Evolutionary conservation across 176 grass and related monocot species (phyloP).

Genomic region (Raddia distichophylla): DNA sequence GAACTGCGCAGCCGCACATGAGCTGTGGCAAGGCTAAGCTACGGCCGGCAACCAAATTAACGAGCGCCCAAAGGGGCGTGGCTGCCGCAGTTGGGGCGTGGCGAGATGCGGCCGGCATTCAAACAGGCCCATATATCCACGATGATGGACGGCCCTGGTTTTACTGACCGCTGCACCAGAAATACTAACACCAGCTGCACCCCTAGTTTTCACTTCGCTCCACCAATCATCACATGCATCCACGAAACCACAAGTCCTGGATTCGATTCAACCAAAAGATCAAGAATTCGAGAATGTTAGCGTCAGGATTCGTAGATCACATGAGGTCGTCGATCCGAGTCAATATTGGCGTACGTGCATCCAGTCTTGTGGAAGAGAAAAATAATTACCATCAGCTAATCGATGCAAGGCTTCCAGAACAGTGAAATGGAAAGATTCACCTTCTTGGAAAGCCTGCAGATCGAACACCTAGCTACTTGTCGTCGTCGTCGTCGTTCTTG

Average conservation of each 20-base stretch:
- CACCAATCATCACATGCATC: background rate
- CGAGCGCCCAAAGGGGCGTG: too few species aligned
- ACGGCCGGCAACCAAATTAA: too few species aligned
- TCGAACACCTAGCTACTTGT: background rate
- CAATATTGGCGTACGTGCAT: conserved; percentile 26
- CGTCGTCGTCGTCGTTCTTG: background rate
- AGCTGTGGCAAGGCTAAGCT: too few species aligned
- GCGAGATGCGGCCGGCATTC: too few species aligned
- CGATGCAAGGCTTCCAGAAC: conserved; percentile 31
- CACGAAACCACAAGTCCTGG: background rate
- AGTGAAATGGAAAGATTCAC: background rate
- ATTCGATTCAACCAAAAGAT: background rate
- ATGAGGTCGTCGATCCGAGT: background rate
- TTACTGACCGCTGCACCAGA: background rate
- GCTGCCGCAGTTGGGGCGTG: too few species aligned
- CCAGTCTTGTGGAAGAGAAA: background rate
- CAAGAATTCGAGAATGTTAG: background rate
- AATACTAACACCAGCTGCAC: too few species aligned
- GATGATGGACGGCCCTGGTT: background rate
- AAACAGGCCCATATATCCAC: background rate
- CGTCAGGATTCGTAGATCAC: background rate
- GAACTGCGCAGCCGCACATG: too few species aligned
- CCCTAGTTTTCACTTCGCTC: too few species aligned
- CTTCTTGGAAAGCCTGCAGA: conserved; percentile 1
- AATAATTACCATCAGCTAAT: too few species aligned